phyloP scores from a whole-genome alignment of 495 filamentous ascomycete species.

The Terfezia claveryi region DNA sequence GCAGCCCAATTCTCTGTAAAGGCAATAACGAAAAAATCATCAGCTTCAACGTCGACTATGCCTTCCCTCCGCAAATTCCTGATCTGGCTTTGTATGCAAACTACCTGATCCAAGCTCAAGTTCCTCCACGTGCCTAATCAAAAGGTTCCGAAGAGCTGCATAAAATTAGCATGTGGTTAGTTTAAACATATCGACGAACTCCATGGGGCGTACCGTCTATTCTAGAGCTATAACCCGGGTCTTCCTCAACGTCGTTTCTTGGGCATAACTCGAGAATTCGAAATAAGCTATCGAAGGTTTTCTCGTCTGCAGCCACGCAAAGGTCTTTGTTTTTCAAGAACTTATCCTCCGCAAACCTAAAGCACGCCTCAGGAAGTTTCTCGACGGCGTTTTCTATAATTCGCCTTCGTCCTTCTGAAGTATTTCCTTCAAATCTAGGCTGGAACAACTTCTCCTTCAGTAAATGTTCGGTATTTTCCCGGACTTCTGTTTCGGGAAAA shows the following conservation, averaged over 20 bases:
- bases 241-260: not conserved
- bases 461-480: constrained; percentile 31
- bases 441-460: constrained; percentile 36
- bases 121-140: not conserved
- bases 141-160: not conserved
- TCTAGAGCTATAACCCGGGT: not conserved
- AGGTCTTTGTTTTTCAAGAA: constrained; percentile 12
- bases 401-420: constrained; percentile 5
- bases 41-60: not conserved
- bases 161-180: no score
- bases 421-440: constrained; percentile 11
- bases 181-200: no score
- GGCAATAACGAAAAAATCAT: not conserved
- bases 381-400: constrained; percentile 5
- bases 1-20: not conserved
- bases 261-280: not conserved
- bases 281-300: constrained; percentile 8
- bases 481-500: constrained; percentile 35
- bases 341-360: constrained; percentile 13
- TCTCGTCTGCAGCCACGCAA: constrained; percentile 14
- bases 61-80: not conserved
- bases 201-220: not conserved
- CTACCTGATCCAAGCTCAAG: not conserved
- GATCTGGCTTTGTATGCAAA: not conserved
- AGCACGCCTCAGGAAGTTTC: constrained; percentile 12